phyloP scores from a whole-genome alignment of 495 filamentous ascomycete genomes.

The Chaetomium tenue region DNA sequence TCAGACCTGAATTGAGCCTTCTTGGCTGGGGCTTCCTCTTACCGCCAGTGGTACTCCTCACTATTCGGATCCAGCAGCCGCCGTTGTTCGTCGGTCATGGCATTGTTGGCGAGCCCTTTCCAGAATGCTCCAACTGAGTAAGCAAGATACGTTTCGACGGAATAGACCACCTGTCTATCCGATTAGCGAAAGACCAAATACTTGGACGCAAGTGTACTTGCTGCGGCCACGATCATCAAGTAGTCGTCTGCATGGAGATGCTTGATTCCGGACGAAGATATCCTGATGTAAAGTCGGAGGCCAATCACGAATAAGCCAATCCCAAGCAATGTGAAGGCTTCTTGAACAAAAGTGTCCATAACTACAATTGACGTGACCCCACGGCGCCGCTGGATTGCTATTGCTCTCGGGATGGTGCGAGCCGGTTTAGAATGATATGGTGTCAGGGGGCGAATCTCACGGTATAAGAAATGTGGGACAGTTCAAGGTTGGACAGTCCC shows the following conservation, averaged over 20 bases:
- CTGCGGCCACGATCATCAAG: constrained; percentile 57
- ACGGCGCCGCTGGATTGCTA: neutral
- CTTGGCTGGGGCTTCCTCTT: constrained; percentile 7
- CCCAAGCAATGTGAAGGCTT: constrained; percentile 54
- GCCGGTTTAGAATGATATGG: too few relatives aligned
- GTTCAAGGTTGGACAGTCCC: too few relatives aligned
- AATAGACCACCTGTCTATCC: constrained; percentile 35
- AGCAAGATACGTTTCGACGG: constrained; percentile 35
- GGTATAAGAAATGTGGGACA: too few relatives aligned
- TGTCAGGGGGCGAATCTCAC: too few relatives aligned
- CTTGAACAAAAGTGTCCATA: constrained; percentile 45
- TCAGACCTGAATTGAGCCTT: constrained; percentile 2
- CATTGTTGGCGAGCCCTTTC: constrained; percentile 58
- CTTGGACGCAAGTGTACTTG: constrained; percentile 31
- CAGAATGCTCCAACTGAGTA: constrained; percentile 42
- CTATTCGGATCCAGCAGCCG: constrained; percentile 44
- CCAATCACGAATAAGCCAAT: constrained; percentile 51
- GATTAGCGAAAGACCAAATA: neutral
- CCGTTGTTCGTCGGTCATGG: constrained; percentile 56
- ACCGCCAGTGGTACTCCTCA: constrained; percentile 48
- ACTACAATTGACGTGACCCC: neutral
- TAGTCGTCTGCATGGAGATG: constrained; percentile 59
- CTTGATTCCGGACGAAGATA: constrained; percentile 49
- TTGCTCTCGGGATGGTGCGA: neutral
- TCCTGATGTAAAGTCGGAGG: constrained; percentile 51